Conservation (phyloP, 192 early-diverging fungal species). For the Dissophora ornata region DNA sequence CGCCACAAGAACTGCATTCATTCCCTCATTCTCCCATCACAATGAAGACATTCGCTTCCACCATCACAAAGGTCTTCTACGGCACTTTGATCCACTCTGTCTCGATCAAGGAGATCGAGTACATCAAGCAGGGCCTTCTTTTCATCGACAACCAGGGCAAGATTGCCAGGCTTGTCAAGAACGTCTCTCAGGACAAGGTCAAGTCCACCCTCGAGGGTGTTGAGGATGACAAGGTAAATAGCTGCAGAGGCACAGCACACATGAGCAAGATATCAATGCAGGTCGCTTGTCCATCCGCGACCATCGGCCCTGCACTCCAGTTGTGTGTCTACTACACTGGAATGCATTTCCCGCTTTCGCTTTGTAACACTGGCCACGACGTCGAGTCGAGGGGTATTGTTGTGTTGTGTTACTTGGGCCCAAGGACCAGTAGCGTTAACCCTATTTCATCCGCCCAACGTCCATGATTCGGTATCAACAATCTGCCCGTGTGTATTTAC, state of each 20-base stretch:
- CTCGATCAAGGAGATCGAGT: constrained; percentile 70
- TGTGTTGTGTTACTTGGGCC: constrained; percentile 7
- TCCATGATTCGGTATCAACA: too few relatives aligned
- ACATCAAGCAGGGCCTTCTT: constrained; percentile 71
- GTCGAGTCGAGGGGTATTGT: not conserved
- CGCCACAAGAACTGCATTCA: too few relatives aligned
- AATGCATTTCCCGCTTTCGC: too few relatives aligned
- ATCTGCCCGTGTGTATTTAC: constrained; percentile 33
- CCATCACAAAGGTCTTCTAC: constrained; percentile 61
- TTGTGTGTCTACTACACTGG: too few relatives aligned
- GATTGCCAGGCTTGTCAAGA: constrained; percentile 71
- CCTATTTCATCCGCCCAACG: constrained; percentile 53
- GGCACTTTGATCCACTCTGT: constrained; percentile 79
- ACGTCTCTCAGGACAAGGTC: constrained; percentile 55
- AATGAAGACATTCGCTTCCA: constrained; percentile 46
- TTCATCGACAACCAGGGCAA: constrained; percentile 74
- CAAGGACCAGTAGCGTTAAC: constrained; percentile 17
- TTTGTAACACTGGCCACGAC: too few relatives aligned
- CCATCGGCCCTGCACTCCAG: too few relatives aligned
- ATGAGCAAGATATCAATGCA: too few relatives aligned
- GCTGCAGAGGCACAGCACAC: too few relatives aligned
- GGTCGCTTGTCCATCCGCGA: too few relatives aligned
- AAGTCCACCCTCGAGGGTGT: constrained; percentile 35
- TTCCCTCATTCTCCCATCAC: constrained; percentile 6
- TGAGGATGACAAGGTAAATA: constrained; percentile 43